Conservation (phyloP, 2,329 filamentous ascomycete genomes). For the Trichoderma sp. region DNA sequence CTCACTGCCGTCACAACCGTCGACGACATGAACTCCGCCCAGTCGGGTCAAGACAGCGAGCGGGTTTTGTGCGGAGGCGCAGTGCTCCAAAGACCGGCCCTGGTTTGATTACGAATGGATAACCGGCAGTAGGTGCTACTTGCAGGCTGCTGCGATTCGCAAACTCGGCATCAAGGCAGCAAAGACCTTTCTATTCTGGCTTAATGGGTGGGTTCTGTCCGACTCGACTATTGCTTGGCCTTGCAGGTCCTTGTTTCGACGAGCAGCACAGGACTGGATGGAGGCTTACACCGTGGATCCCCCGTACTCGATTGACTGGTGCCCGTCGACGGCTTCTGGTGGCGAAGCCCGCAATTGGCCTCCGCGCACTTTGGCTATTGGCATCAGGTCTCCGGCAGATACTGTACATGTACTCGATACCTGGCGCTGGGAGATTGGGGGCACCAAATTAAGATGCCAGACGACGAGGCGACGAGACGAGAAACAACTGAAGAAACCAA, state of each 20-base stretch:
- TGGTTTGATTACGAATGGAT: constrained; percentile 23
- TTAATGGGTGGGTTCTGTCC: constrained; percentile 14
- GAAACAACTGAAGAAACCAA: background rate
- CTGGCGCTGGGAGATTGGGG: background rate
- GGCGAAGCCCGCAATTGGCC: background rate
- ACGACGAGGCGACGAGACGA: background rate
- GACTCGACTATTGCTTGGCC: background rate
- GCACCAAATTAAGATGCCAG: constrained; percentile 12
- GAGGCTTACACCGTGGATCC: background rate
- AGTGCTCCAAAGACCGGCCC: background rate
- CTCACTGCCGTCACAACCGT: constrained; percentile 11
- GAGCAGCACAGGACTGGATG: background rate
- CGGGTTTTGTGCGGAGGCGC: constrained; percentile 12
- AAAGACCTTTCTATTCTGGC: background rate
- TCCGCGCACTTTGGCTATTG: background rate
- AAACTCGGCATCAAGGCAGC: background rate
- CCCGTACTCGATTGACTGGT: background rate
- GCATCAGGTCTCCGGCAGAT: too few relatives aligned
- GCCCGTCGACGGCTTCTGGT: background rate
- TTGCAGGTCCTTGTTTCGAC: constrained; percentile 1
- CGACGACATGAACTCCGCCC: constrained; percentile 1
- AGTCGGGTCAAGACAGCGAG: background rate
- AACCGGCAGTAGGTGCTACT: background rate
- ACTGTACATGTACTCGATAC: constrained; percentile 4
- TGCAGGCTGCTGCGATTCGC: background rate